A percentile compares a stretch with the other conserved stretches of the same genome.
Evolutionary conservation across 257 asterid genomes (phyloP).

Genomic region (Lycium barbarum): DNA sequence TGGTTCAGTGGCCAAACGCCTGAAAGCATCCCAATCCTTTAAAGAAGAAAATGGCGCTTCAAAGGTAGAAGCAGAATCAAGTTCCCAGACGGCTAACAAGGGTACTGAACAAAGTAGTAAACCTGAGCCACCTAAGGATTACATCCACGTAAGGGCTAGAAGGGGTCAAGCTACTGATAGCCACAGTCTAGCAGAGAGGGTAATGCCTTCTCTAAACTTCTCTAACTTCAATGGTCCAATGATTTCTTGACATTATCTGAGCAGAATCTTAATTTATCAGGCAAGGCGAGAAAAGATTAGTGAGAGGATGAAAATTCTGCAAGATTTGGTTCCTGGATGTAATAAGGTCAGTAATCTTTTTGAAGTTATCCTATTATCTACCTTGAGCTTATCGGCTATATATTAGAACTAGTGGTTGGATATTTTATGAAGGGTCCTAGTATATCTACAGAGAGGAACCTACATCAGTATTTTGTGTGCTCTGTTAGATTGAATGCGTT

Average conservation of each 20-base stretch:
- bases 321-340: constrained; percentile 96
- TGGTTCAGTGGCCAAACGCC: constrained; percentile 52
- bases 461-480: background rate
- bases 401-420: background rate
- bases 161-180: constrained; percentile 99
- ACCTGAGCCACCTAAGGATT: constrained; percentile 84
- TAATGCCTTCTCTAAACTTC: constrained; percentile 34
- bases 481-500: constrained; percentile 21
- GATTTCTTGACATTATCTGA: background rate
- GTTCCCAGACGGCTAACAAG: constrained; percentile 58
- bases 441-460: background rate
- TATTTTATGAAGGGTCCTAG: background rate
- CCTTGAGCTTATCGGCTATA: background rate
- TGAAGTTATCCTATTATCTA: background rate
- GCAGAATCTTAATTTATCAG: constrained; percentile 42
- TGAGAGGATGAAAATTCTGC: constrained; percentile 94
- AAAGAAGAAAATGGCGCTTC: constrained; percentile 48
- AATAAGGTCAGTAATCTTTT: constrained; percentile 61
- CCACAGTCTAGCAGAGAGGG: constrained; percentile 96
- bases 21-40: constrained; percentile 45
- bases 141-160: constrained; percentile 93
- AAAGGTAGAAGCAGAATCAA: constrained; percentile 60
- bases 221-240: background rate
- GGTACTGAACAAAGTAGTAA: constrained; percentile 55
- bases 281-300: constrained; percentile 95